Evolutionary conservation across 192 early-diverging fungal genomes (phyloP).

Genomic region (Radiomyces spectabilis): DNA sequence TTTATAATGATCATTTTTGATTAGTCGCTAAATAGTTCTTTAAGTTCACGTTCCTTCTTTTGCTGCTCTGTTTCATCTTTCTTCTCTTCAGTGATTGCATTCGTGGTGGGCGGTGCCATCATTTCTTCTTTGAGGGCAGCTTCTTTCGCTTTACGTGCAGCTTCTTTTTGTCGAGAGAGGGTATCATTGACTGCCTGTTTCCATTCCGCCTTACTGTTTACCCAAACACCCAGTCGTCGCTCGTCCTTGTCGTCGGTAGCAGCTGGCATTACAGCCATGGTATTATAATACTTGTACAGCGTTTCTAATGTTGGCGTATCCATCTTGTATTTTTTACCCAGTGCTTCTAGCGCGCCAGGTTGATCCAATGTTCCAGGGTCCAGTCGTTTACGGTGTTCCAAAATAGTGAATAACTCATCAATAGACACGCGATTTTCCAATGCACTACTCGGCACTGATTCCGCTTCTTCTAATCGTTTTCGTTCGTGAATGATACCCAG

Average conservation of each 20-base stretch:
- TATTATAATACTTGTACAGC: conserved; percentile 8
- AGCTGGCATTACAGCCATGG: conserved; percentile 12
- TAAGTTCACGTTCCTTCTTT: too few relatives aligned
- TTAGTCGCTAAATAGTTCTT: too few relatives aligned
- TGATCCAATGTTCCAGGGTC: conserved; percentile 5
- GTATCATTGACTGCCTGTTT: not conserved
- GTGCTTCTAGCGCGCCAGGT: not conserved
- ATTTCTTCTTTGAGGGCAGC: conserved; percentile 12
- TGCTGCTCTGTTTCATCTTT: too few relatives aligned
- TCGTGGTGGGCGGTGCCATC: too few relatives aligned
- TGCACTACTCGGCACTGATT: too few relatives aligned
- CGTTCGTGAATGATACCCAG: conserved; percentile 10
- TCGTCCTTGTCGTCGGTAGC: conserved; percentile 7
- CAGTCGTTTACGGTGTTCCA: conserved; percentile 10
- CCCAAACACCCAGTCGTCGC: conserved; percentile 6
- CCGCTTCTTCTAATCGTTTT: conserved; percentile 1
- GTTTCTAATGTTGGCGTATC: not conserved
- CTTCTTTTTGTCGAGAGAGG: not conserved
- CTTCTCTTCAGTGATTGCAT: too few relatives aligned
- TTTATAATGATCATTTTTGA: too few relatives aligned
- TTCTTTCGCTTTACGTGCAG: conserved; percentile 1
- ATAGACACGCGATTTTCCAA: not conserved
- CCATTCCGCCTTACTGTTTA: conserved; percentile 6
- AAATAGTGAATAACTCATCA: conserved; percentile 5
- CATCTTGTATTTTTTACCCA: conserved; percentile 3